These are phyloP conservation scores for Neofusicoccum cordaticola DNA, from an alignment of 2,329 filamentous ascomycete genomes.

Conservation along the genomic window DNA sequence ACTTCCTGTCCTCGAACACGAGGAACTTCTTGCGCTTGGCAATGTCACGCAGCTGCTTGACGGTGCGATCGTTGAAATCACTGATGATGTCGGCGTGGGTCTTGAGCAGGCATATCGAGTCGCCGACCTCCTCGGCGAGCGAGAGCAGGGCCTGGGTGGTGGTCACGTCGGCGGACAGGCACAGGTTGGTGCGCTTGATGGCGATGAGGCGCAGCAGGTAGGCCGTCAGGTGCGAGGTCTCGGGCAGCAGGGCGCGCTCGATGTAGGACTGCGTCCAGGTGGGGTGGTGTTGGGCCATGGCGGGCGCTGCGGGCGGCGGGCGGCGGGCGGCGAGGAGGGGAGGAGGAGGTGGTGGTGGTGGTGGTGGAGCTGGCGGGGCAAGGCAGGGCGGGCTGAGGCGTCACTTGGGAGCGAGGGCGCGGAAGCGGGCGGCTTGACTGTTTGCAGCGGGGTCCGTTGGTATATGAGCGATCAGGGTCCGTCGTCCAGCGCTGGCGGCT, in stretches of 20 bases:
- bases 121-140: conserved; percentile 58
- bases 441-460: neutral
- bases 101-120: conserved; percentile 60
- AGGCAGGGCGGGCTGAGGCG: neutral
- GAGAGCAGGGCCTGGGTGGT: conserved; percentile 55
- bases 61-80: conserved; percentile 58
- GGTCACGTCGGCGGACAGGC: conserved; percentile 57
- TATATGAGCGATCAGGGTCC: conserved; percentile 13
- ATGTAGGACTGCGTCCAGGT: conserved; percentile 44
- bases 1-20: conserved; percentile 56
- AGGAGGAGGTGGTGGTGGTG: neutral
- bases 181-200: conserved; percentile 52
- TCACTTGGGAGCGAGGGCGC: neutral
- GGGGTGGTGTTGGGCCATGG: conserved; percentile 28
- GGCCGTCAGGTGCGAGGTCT: conserved; percentile 44
- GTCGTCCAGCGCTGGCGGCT: neutral
- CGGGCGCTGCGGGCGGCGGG: neutral
- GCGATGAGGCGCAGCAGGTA: conserved; percentile 51
- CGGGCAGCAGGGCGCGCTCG: conserved; percentile 43
- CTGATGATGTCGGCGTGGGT: conserved; percentile 62
- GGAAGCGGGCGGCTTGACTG: neutral
- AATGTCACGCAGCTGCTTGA: conserved; percentile 47
- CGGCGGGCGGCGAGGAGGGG: neutral
- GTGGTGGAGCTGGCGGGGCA: neutral
- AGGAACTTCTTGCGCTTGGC: conserved; percentile 50